Conservation (phyloP, 352 stramenopile species). For the Phytophthora crassamura region DNA sequence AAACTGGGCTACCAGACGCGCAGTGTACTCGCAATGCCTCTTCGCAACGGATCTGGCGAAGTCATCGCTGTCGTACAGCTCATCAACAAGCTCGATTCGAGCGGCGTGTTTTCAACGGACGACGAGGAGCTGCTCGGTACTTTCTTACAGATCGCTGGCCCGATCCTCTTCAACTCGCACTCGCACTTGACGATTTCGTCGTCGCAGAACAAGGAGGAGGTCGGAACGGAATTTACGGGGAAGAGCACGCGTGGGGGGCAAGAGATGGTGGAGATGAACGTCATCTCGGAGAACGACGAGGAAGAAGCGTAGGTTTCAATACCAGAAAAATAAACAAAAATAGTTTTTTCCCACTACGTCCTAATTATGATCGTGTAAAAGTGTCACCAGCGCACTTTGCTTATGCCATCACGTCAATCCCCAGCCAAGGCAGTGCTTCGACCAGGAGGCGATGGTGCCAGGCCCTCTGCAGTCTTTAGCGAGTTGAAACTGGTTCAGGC, state of each 20-base stretch:
- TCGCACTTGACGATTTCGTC: conserved; percentile 68
- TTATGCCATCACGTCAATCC: conserved; percentile 13
- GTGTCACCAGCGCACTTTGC: neutral
- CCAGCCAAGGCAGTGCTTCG: neutral
- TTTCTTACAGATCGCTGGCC: conserved; percentile 90
- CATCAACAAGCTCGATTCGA: conserved; percentile 87
- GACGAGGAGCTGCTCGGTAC: conserved; percentile 88
- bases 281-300: conserved; percentile 83
- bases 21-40: conserved; percentile 89
- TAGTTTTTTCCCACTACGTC: conserved; percentile 17
- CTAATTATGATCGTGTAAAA: neutral
- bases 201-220: conserved; percentile 49
- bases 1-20: conserved; percentile 89
- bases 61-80: conserved; percentile 90
- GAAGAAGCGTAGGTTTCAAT: conserved; percentile 49
- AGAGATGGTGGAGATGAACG: conserved; percentile 81
- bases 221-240: conserved; percentile 65
- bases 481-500: conserved; percentile 44
- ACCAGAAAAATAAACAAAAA: conserved; percentile 24
- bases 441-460: neutral
- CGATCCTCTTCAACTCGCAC: conserved; percentile 88
- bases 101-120: conserved; percentile 80
- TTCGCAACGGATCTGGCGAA: conserved; percentile 74
- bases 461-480: conserved; percentile 5
- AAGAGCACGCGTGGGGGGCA: conserved; percentile 45